Conservation (phyloP, 2,329 filamentous ascomycete genomes). For the Mycocentrospora acerina region DNA sequence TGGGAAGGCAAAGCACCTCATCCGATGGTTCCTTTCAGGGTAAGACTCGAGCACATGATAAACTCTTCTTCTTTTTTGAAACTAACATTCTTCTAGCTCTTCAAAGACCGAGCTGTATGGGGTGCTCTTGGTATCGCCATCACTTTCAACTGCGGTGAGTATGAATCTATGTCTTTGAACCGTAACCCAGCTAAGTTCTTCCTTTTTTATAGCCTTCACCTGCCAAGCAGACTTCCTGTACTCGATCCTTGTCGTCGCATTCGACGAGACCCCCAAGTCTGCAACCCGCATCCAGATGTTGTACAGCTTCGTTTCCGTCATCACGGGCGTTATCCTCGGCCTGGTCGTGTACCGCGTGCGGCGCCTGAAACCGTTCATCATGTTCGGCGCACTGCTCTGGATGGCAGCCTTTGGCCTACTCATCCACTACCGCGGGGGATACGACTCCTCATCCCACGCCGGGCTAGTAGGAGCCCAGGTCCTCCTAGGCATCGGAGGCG, state of each 20-base stretch:
- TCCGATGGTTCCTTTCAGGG: constrained; percentile 61
- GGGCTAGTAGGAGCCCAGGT: constrained; percentile 65
- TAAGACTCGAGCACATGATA: constrained; percentile 19
- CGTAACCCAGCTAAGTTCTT: no score
- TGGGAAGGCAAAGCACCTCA: constrained; percentile 57
- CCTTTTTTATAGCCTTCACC: constrained; percentile 53
- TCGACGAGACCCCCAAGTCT: constrained; percentile 57
- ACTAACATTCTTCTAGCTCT: constrained; percentile 38
- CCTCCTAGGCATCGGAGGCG: constrained; percentile 63
- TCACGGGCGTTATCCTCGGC: constrained; percentile 59
- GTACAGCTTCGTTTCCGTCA: constrained; percentile 60
- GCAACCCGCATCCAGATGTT: constrained; percentile 63
- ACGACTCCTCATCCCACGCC: constrained; percentile 45
- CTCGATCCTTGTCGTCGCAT: constrained; percentile 62
- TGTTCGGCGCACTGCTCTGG: constrained; percentile 61
- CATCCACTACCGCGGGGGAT: constrained; percentile 61
- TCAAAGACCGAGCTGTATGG: constrained; percentile 65
- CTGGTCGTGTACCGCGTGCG: constrained; percentile 57
- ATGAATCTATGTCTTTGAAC: no score
- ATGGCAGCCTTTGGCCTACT: constrained; percentile 65
- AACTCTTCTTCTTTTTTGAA: no score
- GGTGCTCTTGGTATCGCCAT: constrained; percentile 59
- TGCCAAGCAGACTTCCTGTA: constrained; percentile 66
- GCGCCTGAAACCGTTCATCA: constrained; percentile 62
- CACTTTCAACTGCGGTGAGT: constrained; percentile 16